These are phyloP conservation scores for Pyracantha coccinea DNA, from an alignment of 331 rosid species.

Conservation along the genomic window DNA sequence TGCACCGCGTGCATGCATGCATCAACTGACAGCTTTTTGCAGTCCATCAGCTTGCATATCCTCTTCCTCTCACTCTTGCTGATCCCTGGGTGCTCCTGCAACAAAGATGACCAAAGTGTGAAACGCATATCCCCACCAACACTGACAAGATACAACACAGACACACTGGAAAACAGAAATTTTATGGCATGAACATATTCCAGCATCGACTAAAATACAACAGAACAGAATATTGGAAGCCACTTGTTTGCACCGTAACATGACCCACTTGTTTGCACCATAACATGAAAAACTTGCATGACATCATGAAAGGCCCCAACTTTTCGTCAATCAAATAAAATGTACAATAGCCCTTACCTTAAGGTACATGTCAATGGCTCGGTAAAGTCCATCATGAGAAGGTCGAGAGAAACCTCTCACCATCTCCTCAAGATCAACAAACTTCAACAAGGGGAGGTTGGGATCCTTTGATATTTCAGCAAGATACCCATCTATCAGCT, in stretches of 20 bases:
- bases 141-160: not conserved
- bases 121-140: not conserved
- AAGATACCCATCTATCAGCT: slow-evolving; percentile 78
- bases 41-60: slow-evolving; percentile 94
- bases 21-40: slow-evolving; percentile 77
- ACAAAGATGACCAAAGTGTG: slow-evolving; percentile 7
- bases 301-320: slow-evolving; percentile 1
- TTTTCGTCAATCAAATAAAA: not conserved
- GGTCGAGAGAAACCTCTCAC: slow-evolving; percentile 68
- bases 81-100: slow-evolving; percentile 83
- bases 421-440: slow-evolving; percentile 70
- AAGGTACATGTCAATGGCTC: slow-evolving; percentile 89
- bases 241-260: not conserved
- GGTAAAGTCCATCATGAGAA: slow-evolving; percentile 78
- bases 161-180: not conserved
- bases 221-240: not conserved
- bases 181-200: not conserved
- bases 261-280: not conserved
- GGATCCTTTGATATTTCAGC: slow-evolving; percentile 86
- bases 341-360: slow-evolving; percentile 45
- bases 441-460: slow-evolving; percentile 48
- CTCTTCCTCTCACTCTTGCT: slow-evolving; percentile 79
- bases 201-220: not conserved
- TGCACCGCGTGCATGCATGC: slow-evolving; percentile 95
- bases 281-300: not conserved